These are phyloP conservation scores for Talaromyces funiculosus DNA, from an alignment of 2,329 filamentous ascomycete genomes.

Conservation along the genomic window DNA sequence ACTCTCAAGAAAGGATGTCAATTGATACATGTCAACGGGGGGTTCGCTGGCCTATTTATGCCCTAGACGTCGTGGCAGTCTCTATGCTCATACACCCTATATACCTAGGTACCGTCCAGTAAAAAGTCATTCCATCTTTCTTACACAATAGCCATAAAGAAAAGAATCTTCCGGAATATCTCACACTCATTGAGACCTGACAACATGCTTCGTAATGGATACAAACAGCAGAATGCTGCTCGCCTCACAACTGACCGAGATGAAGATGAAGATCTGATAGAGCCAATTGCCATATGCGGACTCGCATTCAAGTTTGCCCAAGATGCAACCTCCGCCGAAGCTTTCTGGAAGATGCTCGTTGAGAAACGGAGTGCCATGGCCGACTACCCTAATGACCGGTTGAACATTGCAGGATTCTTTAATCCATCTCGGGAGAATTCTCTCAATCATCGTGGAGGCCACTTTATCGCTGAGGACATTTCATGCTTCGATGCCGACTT, in stretches of 20 bases:
- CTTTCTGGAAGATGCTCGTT: constrained; percentile 15
- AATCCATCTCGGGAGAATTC: not conserved
- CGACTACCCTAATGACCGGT: constrained; percentile 1
- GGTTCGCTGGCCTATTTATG: not conserved
- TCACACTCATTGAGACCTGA: not conserved
- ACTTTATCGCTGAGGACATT: constrained; percentile 18
- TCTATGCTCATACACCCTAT: not conserved
- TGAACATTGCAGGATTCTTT: not conserved
- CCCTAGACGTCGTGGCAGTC: not conserved
- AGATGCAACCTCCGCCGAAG: constrained; percentile 10
- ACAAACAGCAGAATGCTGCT: not conserved
- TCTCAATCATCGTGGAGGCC: constrained; percentile 17
- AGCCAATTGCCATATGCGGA: not conserved
- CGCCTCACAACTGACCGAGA: not conserved
- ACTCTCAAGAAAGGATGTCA: not conserved
- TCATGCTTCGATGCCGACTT: constrained; percentile 27
- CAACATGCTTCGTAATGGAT: not conserved
- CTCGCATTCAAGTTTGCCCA: constrained; percentile 7
- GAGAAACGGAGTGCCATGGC: constrained; percentile 11
- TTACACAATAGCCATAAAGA: not conserved
- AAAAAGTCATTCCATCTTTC: not conserved
- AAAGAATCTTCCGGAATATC: not conserved
- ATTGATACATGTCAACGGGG: not conserved
- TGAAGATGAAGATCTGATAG: not conserved
- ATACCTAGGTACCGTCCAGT: not conserved